Conservation (phyloP, 164 flowering plant genomes). For the Euptelea pleiosperma region DNA sequence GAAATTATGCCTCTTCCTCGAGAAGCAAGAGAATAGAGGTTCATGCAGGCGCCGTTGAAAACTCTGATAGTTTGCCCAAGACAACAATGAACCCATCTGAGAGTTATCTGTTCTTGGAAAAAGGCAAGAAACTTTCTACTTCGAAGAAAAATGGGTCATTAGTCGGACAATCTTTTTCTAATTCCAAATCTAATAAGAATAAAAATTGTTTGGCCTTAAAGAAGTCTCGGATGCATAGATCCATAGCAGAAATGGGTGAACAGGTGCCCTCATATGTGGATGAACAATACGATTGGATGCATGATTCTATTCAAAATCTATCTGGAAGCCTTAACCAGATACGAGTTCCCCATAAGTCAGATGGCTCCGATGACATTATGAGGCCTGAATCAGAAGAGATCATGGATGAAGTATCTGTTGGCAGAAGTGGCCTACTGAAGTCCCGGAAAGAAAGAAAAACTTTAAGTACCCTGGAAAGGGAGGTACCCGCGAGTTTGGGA, state of each 20-base stretch:
- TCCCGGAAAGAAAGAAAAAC: slow-evolving; percentile 17
- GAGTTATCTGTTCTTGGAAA: slow-evolving; percentile 15
- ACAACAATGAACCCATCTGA: slow-evolving; percentile 14
- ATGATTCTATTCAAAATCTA: slow-evolving; percentile 9
- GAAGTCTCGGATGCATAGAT: slow-evolving; percentile 25
- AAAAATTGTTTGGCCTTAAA: slow-evolving; percentile 11
- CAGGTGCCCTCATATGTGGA: slow-evolving; percentile 24
- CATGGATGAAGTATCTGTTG: slow-evolving; percentile 9
- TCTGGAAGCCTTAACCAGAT: slow-evolving; percentile 1
- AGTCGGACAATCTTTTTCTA: slow-evolving; percentile 13
- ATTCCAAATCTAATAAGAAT: slow-evolving; percentile 13
- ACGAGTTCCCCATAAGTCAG: not conserved
- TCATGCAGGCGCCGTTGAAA: slow-evolving; percentile 11
- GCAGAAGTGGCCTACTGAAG: slow-evolving; percentile 8
- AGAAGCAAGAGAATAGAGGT: slow-evolving; percentile 21
- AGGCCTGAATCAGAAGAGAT: slow-evolving; percentile 15
- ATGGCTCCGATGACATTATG: slow-evolving; percentile 4
- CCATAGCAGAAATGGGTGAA: slow-evolving; percentile 18
- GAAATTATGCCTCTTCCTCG: slow-evolving; percentile 23
- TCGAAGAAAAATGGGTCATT: slow-evolving; percentile 22
- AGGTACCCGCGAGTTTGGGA: slow-evolving; percentile 15
- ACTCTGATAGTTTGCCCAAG: slow-evolving; percentile 10
- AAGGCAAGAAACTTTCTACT: slow-evolving; percentile 20
- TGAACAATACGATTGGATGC: slow-evolving; percentile 15
- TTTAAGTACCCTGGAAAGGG: slow-evolving; percentile 9